Evolutionary conservation across 1,284 basidiomycete genomes (phyloP).

Genomic region (Bjerkandera adusta): DNA sequence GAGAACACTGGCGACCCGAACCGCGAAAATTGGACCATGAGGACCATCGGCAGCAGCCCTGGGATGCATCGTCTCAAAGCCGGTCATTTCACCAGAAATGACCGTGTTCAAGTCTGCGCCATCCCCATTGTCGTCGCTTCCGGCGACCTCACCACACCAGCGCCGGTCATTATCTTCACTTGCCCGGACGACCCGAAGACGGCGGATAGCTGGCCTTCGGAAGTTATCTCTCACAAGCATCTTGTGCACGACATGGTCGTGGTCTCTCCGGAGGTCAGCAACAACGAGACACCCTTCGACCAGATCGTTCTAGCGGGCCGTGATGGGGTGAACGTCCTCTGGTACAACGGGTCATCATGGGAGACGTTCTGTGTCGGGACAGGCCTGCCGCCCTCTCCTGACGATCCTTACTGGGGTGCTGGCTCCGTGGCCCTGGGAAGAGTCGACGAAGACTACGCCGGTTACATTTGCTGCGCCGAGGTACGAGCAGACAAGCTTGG

Average conservation of each 20-base stretch:
- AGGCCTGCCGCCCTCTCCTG: conserved; percentile 18
- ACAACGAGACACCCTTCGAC: conserved; percentile 20
- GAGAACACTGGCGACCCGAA: conserved; percentile 23
- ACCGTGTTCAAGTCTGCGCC: conserved; percentile 26
- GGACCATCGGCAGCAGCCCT: conserved; percentile 25
- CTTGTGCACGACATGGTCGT: conserved; percentile 28
- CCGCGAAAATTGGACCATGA: conserved; percentile 20
- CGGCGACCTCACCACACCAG: conserved; percentile 23
- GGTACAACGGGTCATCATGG: conserved; percentile 20
- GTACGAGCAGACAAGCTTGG: conserved; percentile 11
- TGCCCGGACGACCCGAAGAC: conserved; percentile 17
- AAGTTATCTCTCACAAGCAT: conserved; percentile 17
- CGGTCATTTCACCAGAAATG: conserved; percentile 21
- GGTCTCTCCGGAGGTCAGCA: conserved; percentile 17
- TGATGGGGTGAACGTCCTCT: conserved; percentile 27
- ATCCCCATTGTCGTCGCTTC: conserved; percentile 25
- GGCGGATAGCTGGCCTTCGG: conserved; percentile 16
- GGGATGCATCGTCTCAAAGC: conserved; percentile 27
- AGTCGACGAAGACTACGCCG: conserved; percentile 26
- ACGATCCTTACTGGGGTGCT: conserved; percentile 26
- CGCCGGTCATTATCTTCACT: conserved; percentile 29
- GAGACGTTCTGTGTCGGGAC: conserved; percentile 22
- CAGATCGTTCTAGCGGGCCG: conserved; percentile 27
- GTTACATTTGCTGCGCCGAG: conserved; percentile 30
- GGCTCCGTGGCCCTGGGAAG: conserved; percentile 25